Evolutionary conservation across 805 yeast species (phyloP), one percentile per base, ranked within the genome.

Genomic region (Candida silvatica): DNA sequence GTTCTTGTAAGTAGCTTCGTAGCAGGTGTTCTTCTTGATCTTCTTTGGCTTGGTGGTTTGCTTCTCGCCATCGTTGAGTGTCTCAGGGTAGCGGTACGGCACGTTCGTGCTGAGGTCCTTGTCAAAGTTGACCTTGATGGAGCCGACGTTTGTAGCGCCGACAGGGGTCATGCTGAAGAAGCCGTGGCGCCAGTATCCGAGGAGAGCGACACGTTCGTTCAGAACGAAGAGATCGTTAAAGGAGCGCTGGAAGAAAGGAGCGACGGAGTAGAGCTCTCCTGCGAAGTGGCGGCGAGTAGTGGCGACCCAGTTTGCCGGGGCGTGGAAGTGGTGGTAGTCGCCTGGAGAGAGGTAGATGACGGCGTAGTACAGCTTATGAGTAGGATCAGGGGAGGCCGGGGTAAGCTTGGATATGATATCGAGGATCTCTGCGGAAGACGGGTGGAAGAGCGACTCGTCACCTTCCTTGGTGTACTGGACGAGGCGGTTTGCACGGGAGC

Each of bases 141-240:
- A 81, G 5, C 99, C 99, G 20, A 92, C 99, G 60, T 92, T 92
- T 3, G 98, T 92, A 17, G 99, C 99, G 11, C 99, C 99, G 9
- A 92, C 98, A 0, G 99, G 97, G 1, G 95, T 90, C 99, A 92
- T 92, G 44, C 94, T 80, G 63, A 92, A 92, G 49, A 92, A 92
- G 0, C 99, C 99, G 55, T 92, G 72, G 54, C 82, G 84, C 98
- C 98, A 92, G 50, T 85, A 78, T 2, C 99, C 99, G 37, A 92
- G 69, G 33, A 92, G 62, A 0, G 98, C 94, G 3, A 92, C 98
- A 48, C 99, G 72, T 61, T 92, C 99, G 55, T 92, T 92, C 46
- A 92, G 64, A 4, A 90, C 84, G 55, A 92, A 92, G 44, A 92
- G 69, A 27, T 92, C 90, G 36, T 80, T 80, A 38, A 92, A 71